Percentiles rank a stretch among this genome's conserved stretches.
phyloP scores from a whole-genome alignment of 2,329 filamentous ascomycete species.

The Neofusicoccum sp. region DNA sequence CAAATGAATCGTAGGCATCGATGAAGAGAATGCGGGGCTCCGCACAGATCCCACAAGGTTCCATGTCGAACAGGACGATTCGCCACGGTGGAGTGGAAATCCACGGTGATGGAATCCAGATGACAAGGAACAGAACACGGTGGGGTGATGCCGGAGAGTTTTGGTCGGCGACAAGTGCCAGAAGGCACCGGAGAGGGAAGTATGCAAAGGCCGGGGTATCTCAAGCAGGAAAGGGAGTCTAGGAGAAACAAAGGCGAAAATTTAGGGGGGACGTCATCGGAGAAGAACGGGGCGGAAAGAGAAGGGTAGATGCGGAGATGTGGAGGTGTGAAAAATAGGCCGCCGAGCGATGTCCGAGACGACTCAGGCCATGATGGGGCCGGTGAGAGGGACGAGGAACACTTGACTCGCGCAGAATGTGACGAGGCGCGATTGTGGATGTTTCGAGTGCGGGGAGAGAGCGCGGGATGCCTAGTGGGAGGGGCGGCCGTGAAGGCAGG shows the following conservation, averaged over 20 bases:
- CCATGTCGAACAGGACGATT: neutral
- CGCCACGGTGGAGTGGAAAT: no score
- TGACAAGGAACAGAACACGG: neutral
- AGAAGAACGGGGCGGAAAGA: neutral
- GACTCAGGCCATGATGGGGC: neutral
- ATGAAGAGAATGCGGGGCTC: slow-evolving; percentile 72
- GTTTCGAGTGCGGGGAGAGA: no score
- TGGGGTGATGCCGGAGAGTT: neutral
- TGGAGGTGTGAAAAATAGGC: neutral
- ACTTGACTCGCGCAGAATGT: neutral
- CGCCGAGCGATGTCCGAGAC: slow-evolving; percentile 8
- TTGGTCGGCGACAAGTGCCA: neutral
- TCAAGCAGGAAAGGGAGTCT: neutral
- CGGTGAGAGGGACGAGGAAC: no score
- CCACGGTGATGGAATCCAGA: neutral
- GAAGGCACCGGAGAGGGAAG: neutral
- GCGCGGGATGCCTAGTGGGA: neutral
- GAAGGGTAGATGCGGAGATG: neutral
- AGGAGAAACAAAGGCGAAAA: neutral
- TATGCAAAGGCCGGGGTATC: neutral
- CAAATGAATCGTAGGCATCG: slow-evolving; percentile 96
- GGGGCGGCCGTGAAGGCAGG: neutral
- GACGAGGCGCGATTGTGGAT: neutral
- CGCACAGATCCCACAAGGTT: slow-evolving; percentile 2
- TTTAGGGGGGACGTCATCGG: neutral